These are phyloP conservation scores for Podaxis pistillaris DNA, from an alignment of 768 basidiomycete genomes.

Conservation along the genomic window DNA sequence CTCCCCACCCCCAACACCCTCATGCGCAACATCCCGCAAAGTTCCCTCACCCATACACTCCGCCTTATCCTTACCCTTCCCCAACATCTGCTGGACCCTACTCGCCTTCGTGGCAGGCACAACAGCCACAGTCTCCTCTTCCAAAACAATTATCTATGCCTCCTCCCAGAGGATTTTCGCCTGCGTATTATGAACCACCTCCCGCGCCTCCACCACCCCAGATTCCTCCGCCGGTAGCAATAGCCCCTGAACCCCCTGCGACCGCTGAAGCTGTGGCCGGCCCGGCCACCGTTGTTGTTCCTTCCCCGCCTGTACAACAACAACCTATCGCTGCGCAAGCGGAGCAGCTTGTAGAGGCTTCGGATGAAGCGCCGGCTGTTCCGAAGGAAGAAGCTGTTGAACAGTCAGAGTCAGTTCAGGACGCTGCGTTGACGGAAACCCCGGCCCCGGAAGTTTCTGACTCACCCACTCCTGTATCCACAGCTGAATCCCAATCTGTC, in stretches of 20 bases:
- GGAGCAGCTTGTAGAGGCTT: background rate
- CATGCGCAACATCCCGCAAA: slow-evolving; percentile 32
- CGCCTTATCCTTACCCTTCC: slow-evolving; percentile 34
- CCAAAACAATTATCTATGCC: slow-evolving; percentile 65
- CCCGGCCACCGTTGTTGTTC: background rate
- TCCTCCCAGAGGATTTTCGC: slow-evolving; percentile 18
- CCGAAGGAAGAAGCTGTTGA: background rate
- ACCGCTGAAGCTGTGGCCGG: background rate
- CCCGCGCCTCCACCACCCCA: slow-evolving; percentile 3
- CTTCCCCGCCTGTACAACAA: background rate
- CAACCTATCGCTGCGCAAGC: background rate
- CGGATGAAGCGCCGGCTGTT: background rate
- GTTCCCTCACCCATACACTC: slow-evolving; percentile 30
- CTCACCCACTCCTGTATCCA: background rate
- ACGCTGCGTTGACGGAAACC: background rate
- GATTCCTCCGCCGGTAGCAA: slow-evolving; percentile 1
- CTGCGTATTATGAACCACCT: slow-evolving; percentile 11
- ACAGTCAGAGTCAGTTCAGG: background rate
- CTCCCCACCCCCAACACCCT: slow-evolving; percentile 22
- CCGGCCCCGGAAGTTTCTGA: background rate
- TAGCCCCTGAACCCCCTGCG: background rate
- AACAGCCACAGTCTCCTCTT: slow-evolving; percentile 42
- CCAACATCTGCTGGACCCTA: slow-evolving; percentile 32
- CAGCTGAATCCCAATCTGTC: background rate
- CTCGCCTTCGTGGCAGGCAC: slow-evolving; percentile 43